A percentile compares a stretch with the other conserved stretches of the same genome.
These are phyloP conservation scores for Lentinula boryana DNA, from an alignment of 768 basidiomycete genomes.

Conservation along the genomic window DNA sequence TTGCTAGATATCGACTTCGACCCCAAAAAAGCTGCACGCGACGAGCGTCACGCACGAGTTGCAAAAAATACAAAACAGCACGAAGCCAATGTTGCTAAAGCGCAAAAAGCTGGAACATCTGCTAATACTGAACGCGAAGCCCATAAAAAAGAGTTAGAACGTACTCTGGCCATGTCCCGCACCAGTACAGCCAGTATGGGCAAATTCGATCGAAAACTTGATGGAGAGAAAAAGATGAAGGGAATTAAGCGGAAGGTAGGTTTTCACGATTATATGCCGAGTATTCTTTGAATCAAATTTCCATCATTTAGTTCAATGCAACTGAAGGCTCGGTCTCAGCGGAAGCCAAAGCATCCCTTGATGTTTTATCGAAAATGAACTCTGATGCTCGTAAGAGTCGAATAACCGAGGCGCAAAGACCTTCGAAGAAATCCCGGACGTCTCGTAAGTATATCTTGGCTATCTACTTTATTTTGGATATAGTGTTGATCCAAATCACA, in stretches of 20 bases:
- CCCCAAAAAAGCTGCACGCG: conserved; percentile 67
- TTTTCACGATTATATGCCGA: neutral
- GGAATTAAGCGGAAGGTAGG: conserved; percentile 89
- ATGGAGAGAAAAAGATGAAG: conserved; percentile 85
- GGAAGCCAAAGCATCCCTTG: conserved; percentile 72
- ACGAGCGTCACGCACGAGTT: conserved; percentile 75
- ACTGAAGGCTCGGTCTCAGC: conserved; percentile 55
- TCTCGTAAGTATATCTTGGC: neutral
- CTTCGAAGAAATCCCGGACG: neutral
- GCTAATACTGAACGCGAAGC: conserved; percentile 27
- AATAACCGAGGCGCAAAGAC: conserved; percentile 11
- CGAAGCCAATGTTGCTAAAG: conserved; percentile 63
- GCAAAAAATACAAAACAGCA: conserved; percentile 83
- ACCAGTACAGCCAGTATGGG: conserved; percentile 94
- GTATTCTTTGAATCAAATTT: neutral
- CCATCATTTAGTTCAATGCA: conserved; percentile 66
- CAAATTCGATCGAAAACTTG: conserved; percentile 82
- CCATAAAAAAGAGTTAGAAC: conserved; percentile 72
- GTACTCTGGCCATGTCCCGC: conserved; percentile 68
- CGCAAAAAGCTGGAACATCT: conserved; percentile 17
- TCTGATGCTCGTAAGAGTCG: conserved; percentile 63
- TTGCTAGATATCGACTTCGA: conserved; percentile 69
- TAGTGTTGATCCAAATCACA: neutral
- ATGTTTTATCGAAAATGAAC: conserved; percentile 74
- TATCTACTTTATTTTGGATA: neutral